Conservation (phyloP, 2,329 filamentous ascomycete genomes). For the Penicillium sp. region DNA sequence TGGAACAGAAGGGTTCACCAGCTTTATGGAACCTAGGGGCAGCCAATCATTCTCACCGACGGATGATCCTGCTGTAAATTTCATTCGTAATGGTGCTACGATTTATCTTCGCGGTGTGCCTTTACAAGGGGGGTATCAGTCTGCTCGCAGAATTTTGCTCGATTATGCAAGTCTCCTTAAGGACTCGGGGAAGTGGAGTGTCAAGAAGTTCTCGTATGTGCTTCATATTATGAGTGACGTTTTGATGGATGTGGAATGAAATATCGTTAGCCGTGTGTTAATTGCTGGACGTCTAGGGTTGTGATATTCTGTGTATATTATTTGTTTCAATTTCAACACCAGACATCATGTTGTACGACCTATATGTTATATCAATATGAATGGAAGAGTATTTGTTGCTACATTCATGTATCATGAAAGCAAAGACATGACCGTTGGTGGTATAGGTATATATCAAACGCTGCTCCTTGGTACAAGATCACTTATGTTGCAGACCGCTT, state of each 20-base stretch:
- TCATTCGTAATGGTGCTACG: constrained; percentile 51
- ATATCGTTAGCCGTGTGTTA: neutral
- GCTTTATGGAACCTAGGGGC: constrained; percentile 35
- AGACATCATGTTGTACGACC: neutral
- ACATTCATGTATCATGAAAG: neutral
- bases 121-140: constrained; percentile 51
- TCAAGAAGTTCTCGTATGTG: constrained; percentile 52
- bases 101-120: constrained; percentile 51
- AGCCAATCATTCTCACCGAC: constrained; percentile 27
- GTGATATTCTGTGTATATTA: neutral
- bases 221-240: constrained; percentile 57
- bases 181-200: constrained; percentile 54
- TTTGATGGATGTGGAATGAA: constrained; percentile 37
- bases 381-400: neutral
- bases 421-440: no score
- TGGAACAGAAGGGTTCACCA: constrained; percentile 48
- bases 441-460: no score
- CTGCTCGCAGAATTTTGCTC: constrained; percentile 51
- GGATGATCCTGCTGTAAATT: constrained; percentile 39
- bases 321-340: neutral
- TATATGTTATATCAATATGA: neutral
- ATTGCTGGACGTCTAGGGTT: neutral
- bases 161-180: constrained; percentile 55
- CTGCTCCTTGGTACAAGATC: no score
- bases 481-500: no score